Conservation (phyloP, 768 basidiomycete species). For the Boletus reticulatus region DNA sequence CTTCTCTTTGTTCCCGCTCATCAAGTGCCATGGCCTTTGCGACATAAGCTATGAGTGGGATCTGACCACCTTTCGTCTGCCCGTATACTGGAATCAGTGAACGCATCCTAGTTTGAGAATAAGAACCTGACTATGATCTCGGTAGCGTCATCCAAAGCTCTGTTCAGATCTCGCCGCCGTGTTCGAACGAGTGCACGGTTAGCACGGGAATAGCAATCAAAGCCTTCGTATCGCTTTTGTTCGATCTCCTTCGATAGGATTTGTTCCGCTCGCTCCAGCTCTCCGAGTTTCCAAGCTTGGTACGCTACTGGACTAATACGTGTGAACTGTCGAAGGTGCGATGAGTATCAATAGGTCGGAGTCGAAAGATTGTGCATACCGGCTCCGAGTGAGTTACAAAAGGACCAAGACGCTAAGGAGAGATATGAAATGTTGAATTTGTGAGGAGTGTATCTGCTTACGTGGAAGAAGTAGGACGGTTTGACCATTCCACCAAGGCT, state of each 20-base stretch:
- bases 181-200: constrained; percentile 19
- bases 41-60: neutral
- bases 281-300: constrained; percentile 7
- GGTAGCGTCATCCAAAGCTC: constrained; percentile 7
- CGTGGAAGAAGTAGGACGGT: neutral
- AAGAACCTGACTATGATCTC: neutral
- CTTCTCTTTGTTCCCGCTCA: neutral
- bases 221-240: neutral
- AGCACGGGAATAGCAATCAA: constrained; percentile 2
- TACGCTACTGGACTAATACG: constrained; percentile 3
- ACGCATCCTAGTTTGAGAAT: neutral
- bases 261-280: constrained; percentile 2
- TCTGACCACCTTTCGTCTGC: neutral
- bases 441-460: neutral
- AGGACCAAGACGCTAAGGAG: constrained; percentile 4
- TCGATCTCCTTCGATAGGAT: constrained; percentile 11
- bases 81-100: neutral
- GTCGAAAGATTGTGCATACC: neutral
- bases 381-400: neutral
- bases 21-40: constrained; percentile 2
- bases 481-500: neutral
- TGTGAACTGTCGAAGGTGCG: constrained; percentile 7
- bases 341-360: neutral
- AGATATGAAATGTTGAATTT: neutral
- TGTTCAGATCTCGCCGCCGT: neutral